Base-by-base conservation (phyloP, 2,329 filamentous ascomycete genomes). In the Xylaria arbuscula region DNA sequence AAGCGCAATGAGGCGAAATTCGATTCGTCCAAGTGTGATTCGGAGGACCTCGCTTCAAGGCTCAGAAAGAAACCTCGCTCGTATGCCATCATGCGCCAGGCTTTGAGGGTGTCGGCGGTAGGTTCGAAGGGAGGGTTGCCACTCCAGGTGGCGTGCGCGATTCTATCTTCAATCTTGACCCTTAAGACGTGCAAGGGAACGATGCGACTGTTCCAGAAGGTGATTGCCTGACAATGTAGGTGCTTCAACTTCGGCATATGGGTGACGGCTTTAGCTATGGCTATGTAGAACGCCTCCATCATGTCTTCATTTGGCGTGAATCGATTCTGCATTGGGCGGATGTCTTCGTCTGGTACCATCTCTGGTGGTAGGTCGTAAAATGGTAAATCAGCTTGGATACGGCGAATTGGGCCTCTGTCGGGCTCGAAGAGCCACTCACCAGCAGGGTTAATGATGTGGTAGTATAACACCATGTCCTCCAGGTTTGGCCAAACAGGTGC, bases 401-500 rank as follows among this genome's bases (percentile, higher is more conserved):
- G 63, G 50, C n/a, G 45, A 19, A 6, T 15, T 10, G 1, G 15
- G 15, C 19, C 15, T 8, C 6, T n/a, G 36, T 67, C 64, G 3
- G 22, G 13, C 22, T 48, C 64, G 13, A 69, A 69, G 4, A 69
- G 11, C 67, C 67, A 69, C 56, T 69, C 59, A 0, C 67, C 67
- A 13, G 42, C 34, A 4, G 67, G 67, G 10, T 63, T 19, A 2
- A 61, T 13, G 17, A 67, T 67, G 32, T 69, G 67, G 34, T 64
- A 69, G 3, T 57, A 42, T 28, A 69, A 13, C n/a, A 60, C 63
- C 55, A 69, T 64, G 7, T 48, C 48, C 51, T 62, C 58, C 24
- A 69, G n/a, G 22, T 48, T 61, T 13, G 67, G 55, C 67, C 67
- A 69, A 51, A 62, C 61, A 36, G 67, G 67, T 7, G 34, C 64